Evolutionary conservation across 2,329 filamentous ascomycete genomes (phyloP), one percentile per base, ranked within the genome.

Genomic region (Trichoderma atrobrunneum): DNA sequence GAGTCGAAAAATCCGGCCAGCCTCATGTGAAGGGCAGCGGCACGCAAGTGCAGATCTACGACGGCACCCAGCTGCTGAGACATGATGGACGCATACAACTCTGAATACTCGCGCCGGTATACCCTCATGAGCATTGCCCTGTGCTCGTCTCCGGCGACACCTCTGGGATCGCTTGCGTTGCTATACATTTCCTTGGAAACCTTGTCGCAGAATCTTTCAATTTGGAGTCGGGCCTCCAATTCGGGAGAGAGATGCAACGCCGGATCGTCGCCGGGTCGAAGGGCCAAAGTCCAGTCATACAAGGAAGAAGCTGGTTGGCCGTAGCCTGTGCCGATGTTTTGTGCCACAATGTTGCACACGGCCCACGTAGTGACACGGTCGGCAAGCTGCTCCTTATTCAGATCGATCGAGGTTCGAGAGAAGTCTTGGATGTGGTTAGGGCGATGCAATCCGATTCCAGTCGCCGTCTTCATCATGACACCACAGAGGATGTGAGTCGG

Each of bases 381-480:
- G 75, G 92, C 89, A 72, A 95, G 88, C 77, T 95, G 92, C 78
- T 95, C 92, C 77, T 91, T 91, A 76, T 92, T 92, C 51, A 95
- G 84, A 75, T 94, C 91, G 36, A 93, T 86, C 2, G 89, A 91
- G 32, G 92, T 91, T 64, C 92, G 85, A 2, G 92, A 94, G 79
- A 95, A 96, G 80, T 95, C 93, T 79, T 95, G 92, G 59, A 92
- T 93, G 79, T 95, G 91, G 70, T 91, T 93, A 14, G 93, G 93
- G 62, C 93, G 88, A 78, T 96, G 93, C 68, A 96, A 85, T 24
- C 93, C 93, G 76, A 95, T 94, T 75, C 93, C 92, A 75, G 93
- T 94, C 10, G 93, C 93, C 26, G 93, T 89, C 82, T 95, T 94
- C 89, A 95, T 94, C 92, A 95, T 94, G 73, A 94, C 89, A 67